Base-by-base conservation (phyloP, 2,329 filamentous ascomycete species). In the Sclerotinia glacialis region DNA sequence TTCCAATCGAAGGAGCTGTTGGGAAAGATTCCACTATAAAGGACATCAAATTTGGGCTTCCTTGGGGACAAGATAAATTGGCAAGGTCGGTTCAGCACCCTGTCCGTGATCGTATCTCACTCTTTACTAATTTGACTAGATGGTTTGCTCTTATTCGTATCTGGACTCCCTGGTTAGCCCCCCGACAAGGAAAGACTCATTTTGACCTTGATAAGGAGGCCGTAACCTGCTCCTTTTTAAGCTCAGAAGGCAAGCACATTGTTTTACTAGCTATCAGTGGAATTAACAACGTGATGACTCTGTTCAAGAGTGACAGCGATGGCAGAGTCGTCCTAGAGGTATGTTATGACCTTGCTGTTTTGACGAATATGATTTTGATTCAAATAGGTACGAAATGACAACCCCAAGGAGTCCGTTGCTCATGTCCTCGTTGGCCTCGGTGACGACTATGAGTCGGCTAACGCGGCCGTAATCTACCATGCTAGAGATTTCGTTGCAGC, bases 81-180 rank as follows among this genome's bases (percentile, higher is more conserved):
- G 71, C 71, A 26, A 76, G 74, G 75, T 75, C 69, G 64, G 71
- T 66, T 34, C 31, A 21, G 44, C 9, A 14, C 23, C 49, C n/a
- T 2, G 18, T 59, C 62, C 12, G 28, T 23, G 46, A 14, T 34
- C 9, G n/a, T 21, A 5, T 40, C 23, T 9, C 16, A 14, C 1
- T 1, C n/a, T 37, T 21, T 64, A 49, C 70, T 74, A 28, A 73
- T 34, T 21, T 3, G 40, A 18, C 12, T 64, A 86, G 90, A 72
- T 96, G 92, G 87, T 94, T 97, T 76, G 87, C 91, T 9, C 79
- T 97, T 16, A 88, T 96, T 6, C 86, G 93, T 23, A 81, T 91
- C 4, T 95, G 89, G 86, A 85, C 84, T 44, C 89, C 93, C 1
- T 98, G 94, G 94, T 80, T 97, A 14, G 92, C 90, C 9, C 94